A percentile compares a stretch with the other conserved stretches of the same genome.
phyloP scores from a whole-genome alignment of 352 stramenopile species.

The Phytophthora podocarpi region DNA sequence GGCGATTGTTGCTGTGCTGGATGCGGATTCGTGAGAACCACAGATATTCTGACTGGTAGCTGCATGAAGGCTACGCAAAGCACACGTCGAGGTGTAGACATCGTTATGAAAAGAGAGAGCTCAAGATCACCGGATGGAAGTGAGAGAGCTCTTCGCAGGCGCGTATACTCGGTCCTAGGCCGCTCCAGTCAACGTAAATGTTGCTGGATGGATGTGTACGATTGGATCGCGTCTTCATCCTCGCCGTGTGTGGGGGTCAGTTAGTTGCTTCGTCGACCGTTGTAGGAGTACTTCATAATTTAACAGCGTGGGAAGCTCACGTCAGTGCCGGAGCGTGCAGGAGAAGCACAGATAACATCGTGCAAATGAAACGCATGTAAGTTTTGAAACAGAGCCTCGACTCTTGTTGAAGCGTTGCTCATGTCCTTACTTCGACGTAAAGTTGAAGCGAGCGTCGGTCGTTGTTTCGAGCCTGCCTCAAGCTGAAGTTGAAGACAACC shows the following conservation, averaged over 20 bases:
- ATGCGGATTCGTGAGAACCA: background rate
- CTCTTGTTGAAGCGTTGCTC: background rate
- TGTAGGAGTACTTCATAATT: constrained; percentile 35
- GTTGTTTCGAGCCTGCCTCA: no score
- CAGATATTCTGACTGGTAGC: constrained; percentile 5
- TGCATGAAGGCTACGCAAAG: constrained; percentile 20
- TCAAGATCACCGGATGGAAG: constrained; percentile 35
- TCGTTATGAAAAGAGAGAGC: constrained; percentile 8
- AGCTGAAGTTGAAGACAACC: constrained; percentile 18
- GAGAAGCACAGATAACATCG: constrained; percentile 5
- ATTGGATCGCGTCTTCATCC: background rate
- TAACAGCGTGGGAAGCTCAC: constrained; percentile 19
- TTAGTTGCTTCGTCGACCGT: constrained; percentile 24
- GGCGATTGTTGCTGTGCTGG: background rate
- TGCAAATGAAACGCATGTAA: constrained; percentile 16
- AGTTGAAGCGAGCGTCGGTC: no score
- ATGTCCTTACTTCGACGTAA: background rate
- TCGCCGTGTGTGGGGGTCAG: constrained; percentile 2
- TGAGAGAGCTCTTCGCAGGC: constrained; percentile 11
- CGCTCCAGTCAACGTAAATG: background rate
- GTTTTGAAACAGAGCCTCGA: constrained; percentile 12
- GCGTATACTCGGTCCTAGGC: background rate
- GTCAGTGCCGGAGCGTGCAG: constrained; percentile 2
- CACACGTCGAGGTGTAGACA: constrained; percentile 4
- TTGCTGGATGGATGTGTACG: background rate